Conservation (phyloP, 2,329 filamentous ascomycete species). For the Pseudogymnoascus sp. region DNA sequence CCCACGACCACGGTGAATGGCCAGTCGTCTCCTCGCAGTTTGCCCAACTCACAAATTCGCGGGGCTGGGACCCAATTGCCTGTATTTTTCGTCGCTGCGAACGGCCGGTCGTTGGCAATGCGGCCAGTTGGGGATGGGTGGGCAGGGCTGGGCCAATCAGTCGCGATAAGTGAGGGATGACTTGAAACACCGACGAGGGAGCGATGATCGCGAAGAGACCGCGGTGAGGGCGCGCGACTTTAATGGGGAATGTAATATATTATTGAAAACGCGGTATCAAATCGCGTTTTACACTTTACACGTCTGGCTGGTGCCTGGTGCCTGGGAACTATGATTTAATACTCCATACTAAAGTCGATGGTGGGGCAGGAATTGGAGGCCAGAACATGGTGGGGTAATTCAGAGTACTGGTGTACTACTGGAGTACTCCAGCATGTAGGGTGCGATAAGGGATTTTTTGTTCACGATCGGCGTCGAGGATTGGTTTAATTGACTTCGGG, state of each 20-base stretch:
- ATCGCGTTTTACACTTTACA: not conserved
- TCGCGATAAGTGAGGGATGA: not conserved
- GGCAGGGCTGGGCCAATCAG: conserved; percentile 5
- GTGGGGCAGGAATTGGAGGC: not conserved
- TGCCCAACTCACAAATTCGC: conserved; percentile 1
- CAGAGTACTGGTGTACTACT: not conserved
- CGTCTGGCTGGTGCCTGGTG: not conserved
- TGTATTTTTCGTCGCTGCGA: conserved; percentile 3
- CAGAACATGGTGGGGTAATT: not conserved
- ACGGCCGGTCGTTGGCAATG: not conserved
- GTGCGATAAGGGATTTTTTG: not conserved
- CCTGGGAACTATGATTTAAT: not conserved
- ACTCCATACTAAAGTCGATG: not conserved
- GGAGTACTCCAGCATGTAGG: not conserved
- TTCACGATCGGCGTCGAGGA: not conserved
- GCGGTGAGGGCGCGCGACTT: not conserved
- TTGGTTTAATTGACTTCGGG: not conserved
- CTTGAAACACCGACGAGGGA: not conserved
- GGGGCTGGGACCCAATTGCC: conserved; percentile 6
- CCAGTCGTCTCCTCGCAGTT: not conserved
- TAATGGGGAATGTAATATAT: not conserved
- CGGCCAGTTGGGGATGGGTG: not conserved
- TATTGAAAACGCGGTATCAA: not conserved
- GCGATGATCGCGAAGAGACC: not conserved
- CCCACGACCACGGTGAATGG: not conserved